These are phyloP conservation scores for Lichtheimia ramosa DNA, from an alignment of 371 early-diverging fungal genomes.

Conservation along the genomic window DNA sequence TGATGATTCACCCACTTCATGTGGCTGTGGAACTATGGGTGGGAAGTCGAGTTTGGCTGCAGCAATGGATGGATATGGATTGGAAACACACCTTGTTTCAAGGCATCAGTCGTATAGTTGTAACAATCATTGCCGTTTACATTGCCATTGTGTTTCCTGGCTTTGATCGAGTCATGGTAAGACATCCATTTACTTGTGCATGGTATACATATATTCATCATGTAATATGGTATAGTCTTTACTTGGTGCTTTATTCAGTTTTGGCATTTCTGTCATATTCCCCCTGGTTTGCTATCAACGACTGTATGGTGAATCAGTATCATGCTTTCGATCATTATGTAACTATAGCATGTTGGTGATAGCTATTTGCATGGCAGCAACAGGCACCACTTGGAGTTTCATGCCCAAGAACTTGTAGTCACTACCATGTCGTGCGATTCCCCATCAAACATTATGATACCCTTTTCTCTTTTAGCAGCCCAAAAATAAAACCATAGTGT, in stretches of 20 bases:
- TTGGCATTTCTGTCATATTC: slow-evolving; percentile 58
- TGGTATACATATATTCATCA: neutral
- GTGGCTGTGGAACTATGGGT: slow-evolving; percentile 45
- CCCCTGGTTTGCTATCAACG: slow-evolving; percentile 53
- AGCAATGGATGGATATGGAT: slow-evolving; percentile 14
- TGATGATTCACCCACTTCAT: slow-evolving; percentile 60
- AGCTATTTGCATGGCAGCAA: slow-evolving; percentile 28
- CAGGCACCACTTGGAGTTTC: slow-evolving; percentile 39
- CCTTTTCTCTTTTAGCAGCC: too few species aligned
- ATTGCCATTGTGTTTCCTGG: slow-evolving; percentile 58
- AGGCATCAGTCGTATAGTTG: slow-evolving; percentile 13
- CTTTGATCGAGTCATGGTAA: slow-evolving; percentile 67
- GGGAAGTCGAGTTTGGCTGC: slow-evolving; percentile 8
- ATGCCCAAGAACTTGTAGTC: neutral
- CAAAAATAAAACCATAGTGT: too few species aligned
- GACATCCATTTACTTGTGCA: neutral
- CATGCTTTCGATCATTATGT: slow-evolving; percentile 14
- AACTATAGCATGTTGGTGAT: slow-evolving; percentile 21
- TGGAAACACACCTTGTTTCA: slow-evolving; percentile 20
- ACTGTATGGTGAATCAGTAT: slow-evolving; percentile 31
- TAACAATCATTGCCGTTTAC: slow-evolving; percentile 23
- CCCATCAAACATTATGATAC: too few species aligned
- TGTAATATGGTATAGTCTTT: slow-evolving; percentile 19
- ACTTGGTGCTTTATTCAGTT: slow-evolving; percentile 35
- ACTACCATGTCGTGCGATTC: too few species aligned